Evolutionary conservation across 805 yeast genomes (phyloP), one percentile per base, ranked within the genome.

Genomic region (Clavispora carvajalis): DNA sequence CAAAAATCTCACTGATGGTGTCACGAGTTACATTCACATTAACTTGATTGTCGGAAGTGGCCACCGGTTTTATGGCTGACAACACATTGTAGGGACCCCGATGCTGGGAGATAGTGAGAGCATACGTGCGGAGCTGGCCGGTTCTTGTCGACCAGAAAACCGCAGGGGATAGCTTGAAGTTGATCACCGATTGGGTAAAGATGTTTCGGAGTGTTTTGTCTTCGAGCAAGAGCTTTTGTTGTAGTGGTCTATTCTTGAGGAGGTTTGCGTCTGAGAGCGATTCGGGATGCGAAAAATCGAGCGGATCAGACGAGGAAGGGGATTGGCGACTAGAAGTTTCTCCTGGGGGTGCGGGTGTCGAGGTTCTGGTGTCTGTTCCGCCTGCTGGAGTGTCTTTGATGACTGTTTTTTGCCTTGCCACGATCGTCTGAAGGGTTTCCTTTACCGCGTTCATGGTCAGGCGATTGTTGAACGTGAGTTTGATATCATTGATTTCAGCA

Each of bases 81-180:
- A 93, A 66, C 0, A 93, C 98, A 56, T 93, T 93, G 59, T 90
- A 93, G 0, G 96, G 93, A 0, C 99, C 99, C 37, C 83, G 72
- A 48, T 85, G 85, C 57, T 93, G 99, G 16, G 88, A 77, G 13
- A 79, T 76, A 7, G 91, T 77, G 47, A 93, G 74, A 0, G 97
- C 96, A 64, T 77, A 87, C 0, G 96, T 88, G 39, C 98, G 68
- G 40, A 93, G 62, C 19, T 84, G 71, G 52, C 87, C 86, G 9
- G 89, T 68, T 48, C 97, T 67, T 5, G 90, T 82, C 1, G 80
- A 71, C 97, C 97, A 90, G 60, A 90, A 90, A 52, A 89, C 88
- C 29, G 76, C 77, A 0, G 95, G 86, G 4, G 87, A 82, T 34
- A 91, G 64, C 13, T 86, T 84, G 39, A 76, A 74, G 43, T 80